These are phyloP conservation scores for Colletotrichum siamense DNA, from an alignment of 2,329 filamentous ascomycete species.

Conservation along the genomic window DNA sequence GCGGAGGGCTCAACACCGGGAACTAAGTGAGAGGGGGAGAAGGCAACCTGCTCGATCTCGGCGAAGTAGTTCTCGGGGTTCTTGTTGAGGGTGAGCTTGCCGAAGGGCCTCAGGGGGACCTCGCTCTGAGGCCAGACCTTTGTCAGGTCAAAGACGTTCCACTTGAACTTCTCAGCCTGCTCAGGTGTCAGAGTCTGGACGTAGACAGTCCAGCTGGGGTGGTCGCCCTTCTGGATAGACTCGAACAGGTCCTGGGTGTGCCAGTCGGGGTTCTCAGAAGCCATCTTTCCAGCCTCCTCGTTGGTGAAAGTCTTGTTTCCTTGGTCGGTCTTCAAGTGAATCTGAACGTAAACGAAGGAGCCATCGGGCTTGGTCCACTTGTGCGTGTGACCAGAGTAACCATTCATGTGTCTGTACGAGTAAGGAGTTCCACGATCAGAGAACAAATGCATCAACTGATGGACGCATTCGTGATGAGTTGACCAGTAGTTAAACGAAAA, in stretches of 20 bases:
- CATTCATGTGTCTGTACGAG: conserved; percentile 71
- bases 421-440: conserved; percentile 70
- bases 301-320: conserved; percentile 65
- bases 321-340: conserved; percentile 68
- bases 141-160: conserved; percentile 73
- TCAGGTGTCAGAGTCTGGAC: conserved; percentile 68
- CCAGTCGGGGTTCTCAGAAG: conserved; percentile 65
- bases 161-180: conserved; percentile 64
- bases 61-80: conserved; percentile 73
- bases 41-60: conserved; percentile 73
- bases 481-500: too few relatives aligned
- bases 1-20: conserved; percentile 67
- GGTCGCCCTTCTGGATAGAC: conserved; percentile 64
- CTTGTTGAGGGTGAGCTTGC: conserved; percentile 67
- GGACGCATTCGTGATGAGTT: conserved; percentile 66
- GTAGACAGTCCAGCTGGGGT: conserved; percentile 68
- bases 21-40: conserved; percentile 68
- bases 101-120: conserved; percentile 66
- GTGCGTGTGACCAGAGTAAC: conserved; percentile 68
- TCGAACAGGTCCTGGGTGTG: conserved; percentile 69
- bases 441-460: conserved; percentile 71
- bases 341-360: conserved; percentile 69
- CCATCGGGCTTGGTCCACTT: conserved; percentile 72
- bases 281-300: conserved; percentile 59
- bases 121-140: conserved; percentile 72